Evolutionary conservation across 2,329 filamentous ascomycete species (phyloP), one percentile per base, ranked within the genome.

Genomic region (Scleromitrula shiraiana): DNA sequence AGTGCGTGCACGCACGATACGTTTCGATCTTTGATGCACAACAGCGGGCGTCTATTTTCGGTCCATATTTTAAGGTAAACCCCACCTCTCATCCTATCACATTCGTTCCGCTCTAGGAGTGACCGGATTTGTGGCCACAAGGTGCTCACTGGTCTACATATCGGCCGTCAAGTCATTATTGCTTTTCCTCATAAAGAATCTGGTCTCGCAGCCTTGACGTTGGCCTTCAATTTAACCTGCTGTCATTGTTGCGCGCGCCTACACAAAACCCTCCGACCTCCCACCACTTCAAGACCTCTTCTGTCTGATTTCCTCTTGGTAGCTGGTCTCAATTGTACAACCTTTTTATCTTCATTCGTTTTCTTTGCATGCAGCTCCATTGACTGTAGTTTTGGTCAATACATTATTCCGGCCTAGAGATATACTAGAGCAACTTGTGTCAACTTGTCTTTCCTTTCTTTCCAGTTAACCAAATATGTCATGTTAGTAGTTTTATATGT

Each of bases 271-370:
- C 53, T 52, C 42, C 47, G 37, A 41, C 22, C 55, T 45, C 59
- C 60, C 59, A 53, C 50, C 50, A 40, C 44, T 54, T 56, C 44
- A 52, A 56, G 51, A 56, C 51, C 50, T 50, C 23, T 41, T 35
- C 43, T 45, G 40, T 53, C 45, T 53, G 33, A 41, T 52, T 58
- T 58, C 54, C 51, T 43, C 50, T 58, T 56, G 61, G 57, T 63
- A 63, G 62, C 61, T 64, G 61, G 61, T 61, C 61, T 64, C 62
- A 62, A 41, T 47, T 41, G 38, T 47, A 41, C 37, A 47, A 41
- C 61, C 58, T 59, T 55, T 56, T 54, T 60, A 49, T 52, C 52
- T 51, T 52, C 53, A 47, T 56, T 52, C 32, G 53, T 53, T 51
- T 45, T 47, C 43, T 39, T 54, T 52, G 40, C 37, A n/a, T 47